Base-by-base conservation (phyloP, 2,329 filamentous ascomycete species). In the Ceratocystis diversiconidia region DNA sequence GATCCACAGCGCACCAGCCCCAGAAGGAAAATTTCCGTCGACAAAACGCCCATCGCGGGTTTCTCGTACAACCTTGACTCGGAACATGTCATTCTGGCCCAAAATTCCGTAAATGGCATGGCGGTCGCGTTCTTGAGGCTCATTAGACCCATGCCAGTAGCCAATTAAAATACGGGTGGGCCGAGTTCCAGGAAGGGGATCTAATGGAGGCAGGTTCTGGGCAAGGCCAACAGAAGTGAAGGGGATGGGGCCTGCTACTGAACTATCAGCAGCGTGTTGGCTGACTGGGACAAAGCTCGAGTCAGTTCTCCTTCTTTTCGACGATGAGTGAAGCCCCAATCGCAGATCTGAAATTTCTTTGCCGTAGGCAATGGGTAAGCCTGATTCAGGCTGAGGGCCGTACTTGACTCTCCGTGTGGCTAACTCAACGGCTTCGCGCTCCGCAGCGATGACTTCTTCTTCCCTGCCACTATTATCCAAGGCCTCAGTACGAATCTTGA, bases 101-200 rank as follows among this genome's bases (percentile, higher is more conserved):
- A 86, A 73, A 10, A 86, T 84, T 2, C 84, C 84, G 64, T 82
- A 83, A 0, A 86, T 82, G 0, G 83, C 84, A 69, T 86, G 84
- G 63, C 82, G 82, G 70, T 86, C 78, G 12, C 74, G 73, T 1
- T 75, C 71, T 1, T 78, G 73, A 0, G 71, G 50, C 62, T 81
- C 79, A 41, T 75, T 79, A 0, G 83, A 86, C 12, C 79, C 77
- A 64, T 75, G 77, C 84, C 84, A 87, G 70, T 79, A 80, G 0
- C 84, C 84, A 1, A 87, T 72, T 1, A 85, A 73, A 61, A 85
- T 82, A 7, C 81, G 76, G 0, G 82, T 84, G 0, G 82, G 82
- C 0, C 82, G 78, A 1, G 79, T 82, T 10, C 81, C 81, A 0
- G 75, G 76, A 1, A 84, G 74, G 2, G 78, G 75, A 52, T 81